Base-by-base conservation (phyloP, 768 basidiomycete species). In the Lactarius quietus region DNA sequence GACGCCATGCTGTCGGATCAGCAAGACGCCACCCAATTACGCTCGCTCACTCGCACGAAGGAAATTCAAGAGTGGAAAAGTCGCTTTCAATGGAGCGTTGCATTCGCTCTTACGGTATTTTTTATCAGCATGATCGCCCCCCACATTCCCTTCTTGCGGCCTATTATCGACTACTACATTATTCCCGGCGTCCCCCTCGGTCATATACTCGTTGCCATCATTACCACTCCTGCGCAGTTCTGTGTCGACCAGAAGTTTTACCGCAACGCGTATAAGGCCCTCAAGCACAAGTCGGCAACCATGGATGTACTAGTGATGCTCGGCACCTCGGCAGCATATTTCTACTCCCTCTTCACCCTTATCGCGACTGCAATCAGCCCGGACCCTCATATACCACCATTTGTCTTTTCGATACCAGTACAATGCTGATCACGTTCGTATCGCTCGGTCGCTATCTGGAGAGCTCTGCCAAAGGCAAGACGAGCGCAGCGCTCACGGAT, bases 301-400 rank as follows among this genome's bases (percentile, higher is more conserved):
- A 99, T 99, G 96, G 97, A 99, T 74, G 94, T 98, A 45, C 90
- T 99, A 53, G 86, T 99, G 72, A 92, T 95, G 77, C 83, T 98
- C 38, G 97, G 96, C 58, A 98, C 96, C 5, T 90, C 93, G 0
- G 89, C 96, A 0, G 92, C 97, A 9, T 98, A 96, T 74, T 81
- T 88, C 69, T 99, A 98, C 77, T 98, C 96, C 1, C 66, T 94
- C 29, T 76, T 85, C 66, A 77, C 83, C 54, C 82, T 99, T 80
- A 52, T 92, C 66, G 78, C 78, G 57, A 89, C 92, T 7, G 74
- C 81, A 3, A 82, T 88, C 76, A 86, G 86, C 71, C 75, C 80
- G 6, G 84, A 88, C 12, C 82, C 88, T 0, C 82, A 82, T 51
- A 92, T 83, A 73, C 88, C 85, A 23, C 96, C 97, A 2, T 84